Evolutionary conservation across 805 yeast species (phyloP), one percentile per base, ranked within the genome.

Genomic region (Ogataea sp.): DNA sequence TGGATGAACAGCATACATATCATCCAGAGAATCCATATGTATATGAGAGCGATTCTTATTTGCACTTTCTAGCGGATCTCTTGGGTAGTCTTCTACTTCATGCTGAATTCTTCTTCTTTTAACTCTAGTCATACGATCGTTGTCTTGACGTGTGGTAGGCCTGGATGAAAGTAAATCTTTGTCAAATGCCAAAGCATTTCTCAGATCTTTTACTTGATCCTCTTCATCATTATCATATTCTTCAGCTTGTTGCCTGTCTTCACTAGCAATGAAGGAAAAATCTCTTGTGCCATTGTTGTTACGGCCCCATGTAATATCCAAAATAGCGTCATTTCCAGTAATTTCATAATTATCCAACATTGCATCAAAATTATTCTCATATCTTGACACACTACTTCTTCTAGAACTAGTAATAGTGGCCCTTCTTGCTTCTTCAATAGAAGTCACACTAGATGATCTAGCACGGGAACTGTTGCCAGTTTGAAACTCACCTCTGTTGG

Each of bases 401-500:
- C 39, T 24, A 3, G 40, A 34, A 7, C 20, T 23, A 11, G 28
- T 17, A 6, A 32, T 15, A 3, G 15, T 18, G 13, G 16, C 51
- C 17, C 56, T 37, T 47, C 59, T 45, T 18, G 49, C 57, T 20
- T 41, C 45, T 46, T 55, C 59, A 32, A 55, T 49, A 3, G 58
- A 53, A 4, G 56, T 46, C 10, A 49, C 52, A 34, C 51, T 45
- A 20, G 58, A 53, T 5, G 53, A 48, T 28, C 56, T 42, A 24
- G 51, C 43, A 25, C 27, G 29, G 16, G 11, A 23, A 11, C 26
- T 23, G 26, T 23, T 11, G 26, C 26, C 43, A 38, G 15, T 46
- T 17, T 26, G 16, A 16, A 6, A 14, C 25, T 30, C 11, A n/a
- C 10, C 15, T 6, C 16, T 17, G 20, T 25, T 18, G 15, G 20